Evolutionary conservation across 345 rosid species (phyloP).

Genomic region (Erucastrum elatum): DNA sequence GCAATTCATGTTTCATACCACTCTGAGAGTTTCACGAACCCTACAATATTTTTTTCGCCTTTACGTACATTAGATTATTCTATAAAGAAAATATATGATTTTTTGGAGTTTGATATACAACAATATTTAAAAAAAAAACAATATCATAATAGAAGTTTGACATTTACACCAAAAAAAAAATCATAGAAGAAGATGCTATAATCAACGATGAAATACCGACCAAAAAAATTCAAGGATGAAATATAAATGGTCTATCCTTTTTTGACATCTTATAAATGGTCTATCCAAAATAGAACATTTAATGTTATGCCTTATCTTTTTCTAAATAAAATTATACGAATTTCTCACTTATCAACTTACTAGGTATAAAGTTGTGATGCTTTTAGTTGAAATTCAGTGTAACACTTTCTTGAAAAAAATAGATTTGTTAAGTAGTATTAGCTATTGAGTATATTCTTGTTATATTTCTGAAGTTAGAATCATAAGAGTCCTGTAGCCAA

Average conservation of each 20-base stretch:
- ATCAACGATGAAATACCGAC: not conserved
- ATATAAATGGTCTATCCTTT: not conserved
- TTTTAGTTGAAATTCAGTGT: not conserved
- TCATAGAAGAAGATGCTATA: not conserved
- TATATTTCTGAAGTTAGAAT: not conserved
- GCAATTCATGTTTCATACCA: not conserved
- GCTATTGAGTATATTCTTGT: not conserved
- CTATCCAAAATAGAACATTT: not conserved
- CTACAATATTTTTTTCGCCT: not conserved
- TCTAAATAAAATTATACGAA: not conserved
- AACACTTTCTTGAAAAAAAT: not conserved
- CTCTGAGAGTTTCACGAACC: not conserved
- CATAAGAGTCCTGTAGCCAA: not conserved
- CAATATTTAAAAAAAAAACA: no score
- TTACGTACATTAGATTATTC: not conserved
- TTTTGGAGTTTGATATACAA: not conserved
- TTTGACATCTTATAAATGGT: not conserved
- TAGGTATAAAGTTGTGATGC: constrained; percentile 7
- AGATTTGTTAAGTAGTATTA: not conserved
- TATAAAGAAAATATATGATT: not conserved
- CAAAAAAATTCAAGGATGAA: not conserved
- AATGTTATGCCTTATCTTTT: not conserved
- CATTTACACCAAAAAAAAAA: no score
- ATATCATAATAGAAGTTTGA: no score
- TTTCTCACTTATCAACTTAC: not conserved